phyloP scores from a whole-genome alignment of 2,329 filamentous ascomycete species.

The Pseudogymnoascus sp. region DNA sequence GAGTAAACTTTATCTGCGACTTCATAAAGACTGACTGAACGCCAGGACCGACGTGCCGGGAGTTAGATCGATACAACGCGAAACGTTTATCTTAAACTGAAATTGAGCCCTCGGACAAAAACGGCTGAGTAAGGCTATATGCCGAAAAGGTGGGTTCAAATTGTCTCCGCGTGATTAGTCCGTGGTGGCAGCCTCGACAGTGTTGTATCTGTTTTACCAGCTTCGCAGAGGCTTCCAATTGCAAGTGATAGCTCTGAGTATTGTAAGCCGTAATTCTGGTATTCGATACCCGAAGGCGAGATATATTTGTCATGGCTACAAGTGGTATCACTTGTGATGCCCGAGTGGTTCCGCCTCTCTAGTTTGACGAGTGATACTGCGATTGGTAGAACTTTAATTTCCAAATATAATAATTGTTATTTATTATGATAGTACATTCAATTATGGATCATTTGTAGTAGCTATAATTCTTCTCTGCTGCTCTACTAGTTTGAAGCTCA shows the following conservation, averaged over 20 bases:
- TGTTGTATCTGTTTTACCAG: not conserved
- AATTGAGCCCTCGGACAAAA: not conserved
- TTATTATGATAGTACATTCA: not conserved
- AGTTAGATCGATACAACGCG: not conserved
- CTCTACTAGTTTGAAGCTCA: too few species aligned
- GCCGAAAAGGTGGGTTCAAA: not conserved
- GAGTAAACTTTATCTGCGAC: not conserved
- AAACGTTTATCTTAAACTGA: not conserved
- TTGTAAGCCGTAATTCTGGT: not conserved
- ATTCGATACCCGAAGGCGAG: not conserved
- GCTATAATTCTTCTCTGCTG: too few species aligned
- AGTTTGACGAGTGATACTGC: not conserved
- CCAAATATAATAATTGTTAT: not conserved
- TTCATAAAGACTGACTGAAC: not conserved
- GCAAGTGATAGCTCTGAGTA: not conserved
- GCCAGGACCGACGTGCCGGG: not conserved
- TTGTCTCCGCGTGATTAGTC: not conserved
- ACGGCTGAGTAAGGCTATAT: not conserved
- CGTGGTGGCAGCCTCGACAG: not conserved
- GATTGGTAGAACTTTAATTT: not conserved
- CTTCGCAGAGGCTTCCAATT: not conserved
- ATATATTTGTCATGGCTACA: not conserved
- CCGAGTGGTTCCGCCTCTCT: not conserved
- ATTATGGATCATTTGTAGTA: too few species aligned
- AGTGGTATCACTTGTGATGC: not conserved